Evolutionary conservation across 2,329 filamentous ascomycete species (phyloP), one percentile per base, ranked within the genome.

Genomic region (Cladosporium phlei): DNA sequence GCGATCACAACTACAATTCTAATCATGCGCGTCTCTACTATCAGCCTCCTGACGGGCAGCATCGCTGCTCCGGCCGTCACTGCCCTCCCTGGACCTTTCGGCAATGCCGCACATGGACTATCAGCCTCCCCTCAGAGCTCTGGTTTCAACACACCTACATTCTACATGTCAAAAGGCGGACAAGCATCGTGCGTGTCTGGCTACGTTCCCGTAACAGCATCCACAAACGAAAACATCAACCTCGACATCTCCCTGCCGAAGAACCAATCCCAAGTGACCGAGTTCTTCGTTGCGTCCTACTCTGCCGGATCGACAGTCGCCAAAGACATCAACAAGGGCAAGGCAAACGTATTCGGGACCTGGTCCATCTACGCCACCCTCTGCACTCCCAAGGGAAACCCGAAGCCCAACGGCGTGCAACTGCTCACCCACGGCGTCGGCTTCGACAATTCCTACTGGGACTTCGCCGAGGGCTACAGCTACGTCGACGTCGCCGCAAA

Each of bases 391-490:
- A 39, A 39, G 16, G 47, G 51, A 11, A 47, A 47, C 20, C 45
- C 22, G 27, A 53, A 28, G 34, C 48, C 50, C 6, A 52, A 34
- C 11, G 61, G 57, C 7, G 56, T 70, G 5, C 69, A 71, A 51
- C 53, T 70, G 38, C 54, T 70, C 20, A 68, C 65, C 9, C 67
- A 71, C 47, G 69, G 69, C 34, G 61, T 65, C 38, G 68, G 65
- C 7, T 47, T 47, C 21, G 35, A 38, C 14, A 19, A 27, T 11
- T n/a, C 44, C 4, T 67, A 67, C 54, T 68, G 63, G 63, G 63
- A 70, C 53, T 65, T 68, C 49, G 59, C 61, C 11, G 56, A 57
- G 6, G 63, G 59, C 32, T 68, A 70, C 57, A 65, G 59, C 52
- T 70, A 69, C 47, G 61, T 69, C 16, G 68, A 69, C 48, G 59